Percentiles rank a stretch among this genome's conserved stretches.
phyloP scores from a whole-genome alignment of 306 rosid species.

The Quercus wislizeni region DNA sequence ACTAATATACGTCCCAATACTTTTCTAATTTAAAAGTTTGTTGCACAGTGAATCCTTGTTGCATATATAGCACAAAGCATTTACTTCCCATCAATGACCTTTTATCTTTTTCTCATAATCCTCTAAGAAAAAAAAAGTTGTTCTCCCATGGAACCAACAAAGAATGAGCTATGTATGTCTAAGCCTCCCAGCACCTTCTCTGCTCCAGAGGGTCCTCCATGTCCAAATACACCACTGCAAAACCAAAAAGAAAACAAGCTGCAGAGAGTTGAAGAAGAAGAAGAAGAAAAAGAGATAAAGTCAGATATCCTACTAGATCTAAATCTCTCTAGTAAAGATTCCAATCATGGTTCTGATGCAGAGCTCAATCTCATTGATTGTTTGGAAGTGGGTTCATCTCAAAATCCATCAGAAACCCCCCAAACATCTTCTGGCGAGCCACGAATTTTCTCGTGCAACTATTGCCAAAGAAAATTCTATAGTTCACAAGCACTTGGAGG shows the following conservation, averaged over 20 bases:
- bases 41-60: slow-evolving; percentile 8
- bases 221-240: slow-evolving; percentile 57
- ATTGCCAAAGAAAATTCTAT: slow-evolving; percentile 70
- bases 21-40: not conserved
- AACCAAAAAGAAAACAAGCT: slow-evolving; percentile 36
- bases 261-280: slow-evolving; percentile 28
- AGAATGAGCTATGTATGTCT: slow-evolving; percentile 13
- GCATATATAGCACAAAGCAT: slow-evolving; percentile 34
- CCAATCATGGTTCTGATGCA: slow-evolving; percentile 7
- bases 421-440: slow-evolving; percentile 31
- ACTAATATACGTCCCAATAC: not conserved
- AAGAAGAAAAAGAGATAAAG: slow-evolving; percentile 28
- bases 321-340: slow-evolving; percentile 26
- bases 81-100: slow-evolving; percentile 20
- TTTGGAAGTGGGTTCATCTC: slow-evolving; percentile 38
- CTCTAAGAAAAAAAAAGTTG: not conserved
- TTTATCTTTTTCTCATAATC: slow-evolving; percentile 12
- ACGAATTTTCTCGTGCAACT: slow-evolving; percentile 66
- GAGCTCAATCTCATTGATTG: slow-evolving; percentile 55
- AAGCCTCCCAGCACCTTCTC: slow-evolving; percentile 9
- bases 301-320: slow-evolving; percentile 36
- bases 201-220: slow-evolving; percentile 35
- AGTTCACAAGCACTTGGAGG: slow-evolving; percentile 87
- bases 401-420: slow-evolving; percentile 9
- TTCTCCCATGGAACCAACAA: slow-evolving; percentile 40